These are phyloP conservation scores for Colletotrichum destructivum DNA, from an alignment of 2,329 filamentous ascomycete species.

Conservation along the genomic window DNA sequence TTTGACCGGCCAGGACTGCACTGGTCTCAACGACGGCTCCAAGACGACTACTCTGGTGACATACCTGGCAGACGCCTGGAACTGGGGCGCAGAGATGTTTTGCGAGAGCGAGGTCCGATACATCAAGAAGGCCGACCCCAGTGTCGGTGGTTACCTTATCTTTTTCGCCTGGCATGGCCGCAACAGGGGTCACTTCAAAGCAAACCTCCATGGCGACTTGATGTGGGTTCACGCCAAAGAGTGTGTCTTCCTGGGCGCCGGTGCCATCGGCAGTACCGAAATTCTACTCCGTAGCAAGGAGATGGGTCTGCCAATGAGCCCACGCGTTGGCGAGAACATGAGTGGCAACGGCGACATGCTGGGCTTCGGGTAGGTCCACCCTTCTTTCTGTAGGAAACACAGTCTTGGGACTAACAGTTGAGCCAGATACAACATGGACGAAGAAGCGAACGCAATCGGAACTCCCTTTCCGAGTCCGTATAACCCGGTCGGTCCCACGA, in stretches of 20 bases:
- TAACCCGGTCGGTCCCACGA: slow-evolving; percentile 73
- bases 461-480: slow-evolving; percentile 63
- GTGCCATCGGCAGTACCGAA: slow-evolving; percentile 76
- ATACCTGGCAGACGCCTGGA: slow-evolving; percentile 79
- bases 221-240: slow-evolving; percentile 79
- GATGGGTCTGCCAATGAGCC: slow-evolving; percentile 71
- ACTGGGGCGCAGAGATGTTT: slow-evolving; percentile 80
- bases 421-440: slow-evolving; percentile 70
- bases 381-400: neutral
- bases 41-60: slow-evolving; percentile 78
- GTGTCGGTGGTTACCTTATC: slow-evolving; percentile 71
- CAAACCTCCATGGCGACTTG: slow-evolving; percentile 70
- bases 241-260: slow-evolving; percentile 77
- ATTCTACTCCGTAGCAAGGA: slow-evolving; percentile 74
- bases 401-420: slow-evolving; percentile 41
- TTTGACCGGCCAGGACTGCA: slow-evolving; percentile 74
- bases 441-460: slow-evolving; percentile 71
- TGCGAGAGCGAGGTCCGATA: slow-evolving; percentile 78
- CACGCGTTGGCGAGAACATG: slow-evolving; percentile 71
- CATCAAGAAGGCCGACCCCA: slow-evolving; percentile 65
- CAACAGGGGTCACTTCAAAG: slow-evolving; percentile 68
- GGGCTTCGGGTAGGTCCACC: slow-evolving; percentile 67
- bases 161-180: slow-evolving; percentile 77
- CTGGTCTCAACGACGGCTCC: slow-evolving; percentile 77
- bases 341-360: slow-evolving; percentile 78